Conservation (phyloP, 169 alveolate genomes). For the Cryptosporidium sp. region DNA sequence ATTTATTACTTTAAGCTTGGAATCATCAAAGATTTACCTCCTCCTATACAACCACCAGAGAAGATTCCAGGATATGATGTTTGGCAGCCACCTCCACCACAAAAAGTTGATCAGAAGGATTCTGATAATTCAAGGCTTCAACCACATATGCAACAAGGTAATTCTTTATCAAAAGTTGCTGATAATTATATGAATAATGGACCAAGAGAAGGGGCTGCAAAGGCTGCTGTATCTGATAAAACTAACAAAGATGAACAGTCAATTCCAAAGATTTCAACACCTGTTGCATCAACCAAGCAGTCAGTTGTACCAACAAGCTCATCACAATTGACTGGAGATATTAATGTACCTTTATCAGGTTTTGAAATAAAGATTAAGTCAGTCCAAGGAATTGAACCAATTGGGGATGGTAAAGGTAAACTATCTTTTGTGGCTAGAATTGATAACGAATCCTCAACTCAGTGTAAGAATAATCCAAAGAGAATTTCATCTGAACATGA, state of each 20-base stretch:
- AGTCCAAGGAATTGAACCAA: slow-evolving; percentile 35
- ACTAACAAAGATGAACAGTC: background rate
- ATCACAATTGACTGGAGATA: slow-evolving; percentile 50
- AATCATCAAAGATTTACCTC: slow-evolving; percentile 58
- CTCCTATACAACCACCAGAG: slow-evolving; percentile 71
- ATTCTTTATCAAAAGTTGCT: slow-evolving; percentile 59
- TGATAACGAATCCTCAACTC: slow-evolving; percentile 73
- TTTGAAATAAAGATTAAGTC: slow-evolving; percentile 63
- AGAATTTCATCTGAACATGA: slow-evolving; percentile 77
- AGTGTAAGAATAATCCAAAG: slow-evolving; percentile 75
- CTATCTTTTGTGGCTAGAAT: slow-evolving; percentile 78
- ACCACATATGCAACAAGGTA: slow-evolving; percentile 67
- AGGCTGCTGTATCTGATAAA: background rate
- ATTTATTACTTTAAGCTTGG: slow-evolving; percentile 80
- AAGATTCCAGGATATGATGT: slow-evolving; percentile 74
- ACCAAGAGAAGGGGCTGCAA: background rate
- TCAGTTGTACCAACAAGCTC: slow-evolving; percentile 28
- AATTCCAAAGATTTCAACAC: slow-evolving; percentile 10
- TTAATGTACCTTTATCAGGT: slow-evolving; percentile 44
- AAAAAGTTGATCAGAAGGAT: background rate
- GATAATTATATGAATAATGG: slow-evolving; percentile 27
- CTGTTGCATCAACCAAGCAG: slow-evolving; percentile 32
- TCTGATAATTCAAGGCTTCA: slow-evolving; percentile 11
- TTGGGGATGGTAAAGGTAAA: slow-evolving; percentile 71
- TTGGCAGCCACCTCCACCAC: slow-evolving; percentile 67